phyloP scores from a whole-genome alignment of 768 basidiomycete species.

The Mrakia frigida region DNA sequence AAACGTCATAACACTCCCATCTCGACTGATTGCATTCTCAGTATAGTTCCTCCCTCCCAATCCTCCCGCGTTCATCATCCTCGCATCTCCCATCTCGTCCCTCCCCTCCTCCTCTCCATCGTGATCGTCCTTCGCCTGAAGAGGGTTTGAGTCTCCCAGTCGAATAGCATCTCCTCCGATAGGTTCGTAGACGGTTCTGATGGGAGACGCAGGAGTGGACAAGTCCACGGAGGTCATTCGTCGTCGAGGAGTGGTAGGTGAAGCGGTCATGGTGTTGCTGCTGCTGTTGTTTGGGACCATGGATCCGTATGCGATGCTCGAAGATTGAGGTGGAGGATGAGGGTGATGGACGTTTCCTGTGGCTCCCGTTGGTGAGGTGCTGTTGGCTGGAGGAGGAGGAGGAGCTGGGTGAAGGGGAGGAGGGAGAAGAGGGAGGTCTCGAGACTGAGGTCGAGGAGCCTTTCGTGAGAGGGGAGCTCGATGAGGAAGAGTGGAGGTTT shows the following conservation, averaged over 20 bases:
- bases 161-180: background rate
- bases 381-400: background rate
- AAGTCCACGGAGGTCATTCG: background rate
- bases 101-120: background rate
- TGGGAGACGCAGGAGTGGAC: background rate
- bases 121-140: background rate
- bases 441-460: background rate
- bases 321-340: background rate
- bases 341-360: background rate
- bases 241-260: too few species aligned
- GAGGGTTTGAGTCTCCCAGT: background rate
- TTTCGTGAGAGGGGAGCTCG: too few species aligned
- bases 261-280: too few species aligned
- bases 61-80: background rate
- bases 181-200: slow-evolving; percentile 1
- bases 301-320: background rate
- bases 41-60: background rate
- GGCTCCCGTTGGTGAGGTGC: background rate
- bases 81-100: background rate
- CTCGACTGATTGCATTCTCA: background rate
- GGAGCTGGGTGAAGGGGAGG: background rate
- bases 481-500: background rate
- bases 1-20: background rate
- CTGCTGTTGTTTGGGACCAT: too few species aligned
- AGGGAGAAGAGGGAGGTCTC: background rate